Evolutionary conservation across 306 rosid species (phyloP), one percentile per base, ranked within the genome.

Genomic region (Rosa multiflora): DNA sequence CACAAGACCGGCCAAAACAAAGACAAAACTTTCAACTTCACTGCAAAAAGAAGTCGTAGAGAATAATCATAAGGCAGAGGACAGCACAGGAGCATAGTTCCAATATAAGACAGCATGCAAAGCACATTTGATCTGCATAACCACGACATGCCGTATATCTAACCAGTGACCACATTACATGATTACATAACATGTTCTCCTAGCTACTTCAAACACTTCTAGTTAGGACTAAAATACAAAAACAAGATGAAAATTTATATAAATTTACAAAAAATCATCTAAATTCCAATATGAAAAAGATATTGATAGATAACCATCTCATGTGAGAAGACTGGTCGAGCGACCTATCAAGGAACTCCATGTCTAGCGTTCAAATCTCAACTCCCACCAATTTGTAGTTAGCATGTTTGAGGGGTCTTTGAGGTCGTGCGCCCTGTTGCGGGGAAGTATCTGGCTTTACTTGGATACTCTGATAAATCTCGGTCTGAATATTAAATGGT

Each of bases 81-180:
- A 73, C 78, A n/a, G 20, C 51, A 46, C 79, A 77, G 74, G 12
- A 42, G 72, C 55, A 51, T 59, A 10, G 46, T 49, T 48, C 76
- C 80, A 67, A 77, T 43, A 49, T 21, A 23, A 67, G 64, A 70
- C 61, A 26, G 74, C 80, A 23, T 0, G 26, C 77, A 62, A 37
- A 47, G 48, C 82, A 55, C 23, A 43, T 64, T 32, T 15, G n/a
- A 29, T 71, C 55, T 72, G 71, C 76, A 43, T 23, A 72, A 40
- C 75, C 14, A 56, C 82, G 21, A 53, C 67, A 72, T 72, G 79
- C 85, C 49, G 79, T 73, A 79, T 39, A 74, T 78, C 82, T 35
- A 73, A 46, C 76, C 66, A 76, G n/a, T 26, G 4, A 8, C 70
- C 29, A 32, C 52, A 68, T 42, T 20, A 20, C 26, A 29, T 73